Percentiles rank a stretch among this genome's conserved stretches.
These are phyloP conservation scores for Mortierella sp. DNA, from an alignment of 371 early-diverging fungal genomes.

Conservation along the genomic window DNA sequence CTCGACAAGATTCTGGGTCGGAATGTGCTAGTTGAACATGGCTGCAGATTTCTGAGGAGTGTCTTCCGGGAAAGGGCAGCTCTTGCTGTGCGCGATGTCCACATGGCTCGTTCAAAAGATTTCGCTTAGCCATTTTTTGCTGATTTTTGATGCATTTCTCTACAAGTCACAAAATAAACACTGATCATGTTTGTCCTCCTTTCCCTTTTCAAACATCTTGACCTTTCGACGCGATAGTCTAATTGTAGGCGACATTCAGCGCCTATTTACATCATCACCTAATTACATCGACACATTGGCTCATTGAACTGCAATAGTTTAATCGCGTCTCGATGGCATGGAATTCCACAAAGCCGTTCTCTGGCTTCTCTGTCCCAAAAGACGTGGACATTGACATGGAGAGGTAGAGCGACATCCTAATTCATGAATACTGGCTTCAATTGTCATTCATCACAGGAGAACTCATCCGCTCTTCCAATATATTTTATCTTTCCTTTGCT, in stretches of 20 bases:
- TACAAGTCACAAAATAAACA: conserved; percentile 7
- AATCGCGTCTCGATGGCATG: conserved; percentile 21
- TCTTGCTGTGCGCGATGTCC: conserved; percentile 8
- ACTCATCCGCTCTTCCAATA: background rate
- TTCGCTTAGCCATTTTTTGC: background rate
- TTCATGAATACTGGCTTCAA: background rate
- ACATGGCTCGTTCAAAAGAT: conserved; percentile 1
- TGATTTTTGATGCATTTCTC: background rate
- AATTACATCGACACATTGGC: background rate
- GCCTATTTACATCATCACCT: background rate
- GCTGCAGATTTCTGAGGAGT: background rate
- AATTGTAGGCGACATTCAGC: background rate
- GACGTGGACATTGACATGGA: conserved; percentile 12
- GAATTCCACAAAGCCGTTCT: conserved; percentile 14
- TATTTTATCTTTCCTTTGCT: background rate
- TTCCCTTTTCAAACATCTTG: background rate
- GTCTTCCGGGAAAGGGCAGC: background rate
- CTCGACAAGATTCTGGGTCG: background rate
- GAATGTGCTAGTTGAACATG: background rate
- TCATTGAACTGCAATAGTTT: background rate
- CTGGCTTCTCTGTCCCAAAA: conserved; percentile 2
- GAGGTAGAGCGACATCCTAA: conserved; percentile 11
- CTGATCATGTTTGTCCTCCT: background rate
- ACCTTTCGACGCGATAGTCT: conserved; percentile 9
- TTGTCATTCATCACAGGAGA: background rate